Conservation (phyloP, 805 yeast genomes). For the Candida ipomoeae region DNA sequence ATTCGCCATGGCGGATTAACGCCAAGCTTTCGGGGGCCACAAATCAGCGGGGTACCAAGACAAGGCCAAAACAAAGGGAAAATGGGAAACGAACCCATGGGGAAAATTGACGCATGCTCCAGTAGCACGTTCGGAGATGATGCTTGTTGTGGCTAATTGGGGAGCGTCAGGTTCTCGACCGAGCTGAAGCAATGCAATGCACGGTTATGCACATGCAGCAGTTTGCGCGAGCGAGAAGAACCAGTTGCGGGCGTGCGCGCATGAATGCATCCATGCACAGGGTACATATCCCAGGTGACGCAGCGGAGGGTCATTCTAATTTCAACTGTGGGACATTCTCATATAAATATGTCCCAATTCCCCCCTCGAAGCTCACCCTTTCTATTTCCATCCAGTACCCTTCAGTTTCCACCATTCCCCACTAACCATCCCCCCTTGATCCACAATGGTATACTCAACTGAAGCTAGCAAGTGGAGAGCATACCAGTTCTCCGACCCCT, state of each 20-base stretch:
- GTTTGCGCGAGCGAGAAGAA: background rate
- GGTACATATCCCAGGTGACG: constrained; percentile 7
- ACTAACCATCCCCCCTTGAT: background rate
- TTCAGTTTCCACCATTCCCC: too few relatives aligned
- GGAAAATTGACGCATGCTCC: too few relatives aligned
- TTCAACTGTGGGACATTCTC: constrained; percentile 5
- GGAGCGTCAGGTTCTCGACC: background rate
- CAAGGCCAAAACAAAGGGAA: background rate
- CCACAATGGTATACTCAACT: constrained; percentile 36
- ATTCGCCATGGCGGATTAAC: background rate
- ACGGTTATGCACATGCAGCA: background rate
- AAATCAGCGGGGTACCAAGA: too few relatives aligned
- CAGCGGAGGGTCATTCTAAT: constrained; percentile 8
- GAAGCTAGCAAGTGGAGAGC: constrained; percentile 56
- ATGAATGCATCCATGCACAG: background rate
- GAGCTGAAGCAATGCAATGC: background rate
- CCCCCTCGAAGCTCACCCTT: background rate
- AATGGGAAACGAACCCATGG: background rate
- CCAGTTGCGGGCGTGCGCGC: background rate
- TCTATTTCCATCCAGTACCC: background rate
- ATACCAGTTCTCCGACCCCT: constrained; percentile 62
- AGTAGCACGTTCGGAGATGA: too few relatives aligned
- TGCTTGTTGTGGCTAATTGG: background rate
- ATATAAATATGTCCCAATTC: constrained; percentile 7
- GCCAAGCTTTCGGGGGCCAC: background rate